Conservation (phyloP, 1,284 basidiomycete species). For the Naganishia liquefaciens region DNA sequence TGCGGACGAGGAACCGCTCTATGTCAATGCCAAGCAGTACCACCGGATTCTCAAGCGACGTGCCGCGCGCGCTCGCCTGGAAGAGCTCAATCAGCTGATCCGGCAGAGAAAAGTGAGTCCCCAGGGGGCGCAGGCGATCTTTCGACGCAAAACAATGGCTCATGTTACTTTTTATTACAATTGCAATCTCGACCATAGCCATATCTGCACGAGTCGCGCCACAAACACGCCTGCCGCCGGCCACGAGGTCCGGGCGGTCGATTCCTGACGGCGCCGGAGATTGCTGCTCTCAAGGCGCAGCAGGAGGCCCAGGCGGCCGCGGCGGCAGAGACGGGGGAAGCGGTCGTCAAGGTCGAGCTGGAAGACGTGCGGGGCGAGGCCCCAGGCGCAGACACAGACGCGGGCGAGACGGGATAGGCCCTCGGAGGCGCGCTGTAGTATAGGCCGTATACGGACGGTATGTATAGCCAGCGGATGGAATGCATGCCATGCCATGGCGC, state of each 20-base stretch:
- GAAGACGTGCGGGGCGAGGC: too few relatives aligned
- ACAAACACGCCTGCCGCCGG: conserved; percentile 95
- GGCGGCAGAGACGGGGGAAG: not conserved
- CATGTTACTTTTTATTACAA: not conserved
- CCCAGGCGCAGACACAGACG: too few relatives aligned
- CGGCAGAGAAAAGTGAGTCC: conserved; percentile 78
- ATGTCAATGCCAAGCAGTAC: conserved; percentile 97
- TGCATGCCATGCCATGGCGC: too few relatives aligned
- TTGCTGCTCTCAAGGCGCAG: conserved; percentile 56
- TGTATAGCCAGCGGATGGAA: too few relatives aligned
- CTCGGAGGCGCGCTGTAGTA: too few relatives aligned
- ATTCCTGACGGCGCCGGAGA: conserved; percentile 93
- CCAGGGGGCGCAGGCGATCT: too few relatives aligned
- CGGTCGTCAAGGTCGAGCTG: conserved; percentile 5
- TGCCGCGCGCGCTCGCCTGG: conserved; percentile 79
- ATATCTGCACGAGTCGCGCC: conserved; percentile 93
- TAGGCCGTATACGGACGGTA: too few relatives aligned
- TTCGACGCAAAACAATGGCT: not conserved
- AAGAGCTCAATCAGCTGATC: conserved; percentile 87
- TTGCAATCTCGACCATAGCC: conserved; percentile 65
- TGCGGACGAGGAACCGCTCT: conserved; percentile 85
- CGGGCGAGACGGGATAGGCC: too few relatives aligned
- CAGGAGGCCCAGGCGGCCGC: conserved; percentile 25
- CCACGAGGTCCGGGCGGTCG: conserved; percentile 94
- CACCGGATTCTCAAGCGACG: conserved; percentile 92